Conservation (phyloP, 2,329 filamentous ascomycete genomes). For the Periglandula ipomoeae region DNA sequence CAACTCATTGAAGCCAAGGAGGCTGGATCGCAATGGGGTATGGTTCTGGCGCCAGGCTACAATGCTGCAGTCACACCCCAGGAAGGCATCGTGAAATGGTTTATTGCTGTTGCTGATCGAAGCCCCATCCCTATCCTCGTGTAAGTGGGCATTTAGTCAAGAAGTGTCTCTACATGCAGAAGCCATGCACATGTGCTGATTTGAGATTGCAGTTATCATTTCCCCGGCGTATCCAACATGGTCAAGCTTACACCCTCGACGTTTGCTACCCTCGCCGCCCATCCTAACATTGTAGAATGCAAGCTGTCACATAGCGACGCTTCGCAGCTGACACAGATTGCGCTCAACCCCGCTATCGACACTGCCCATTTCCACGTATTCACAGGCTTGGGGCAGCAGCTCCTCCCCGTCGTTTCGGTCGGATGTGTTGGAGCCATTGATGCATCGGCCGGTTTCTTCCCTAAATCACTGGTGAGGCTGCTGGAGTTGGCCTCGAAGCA, state of each 20-base stretch:
- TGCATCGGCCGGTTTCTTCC: slow-evolving; percentile 53
- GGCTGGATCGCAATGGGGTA: slow-evolving; percentile 50
- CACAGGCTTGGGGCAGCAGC: slow-evolving; percentile 57
- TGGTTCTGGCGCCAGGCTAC: slow-evolving; percentile 51
- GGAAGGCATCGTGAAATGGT: slow-evolving; percentile 49
- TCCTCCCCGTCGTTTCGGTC: slow-evolving; percentile 49
- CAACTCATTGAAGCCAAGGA: slow-evolving; percentile 45
- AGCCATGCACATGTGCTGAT: too few relatives aligned
- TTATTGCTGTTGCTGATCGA: slow-evolving; percentile 46
- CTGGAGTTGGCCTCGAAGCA: slow-evolving; percentile 35
- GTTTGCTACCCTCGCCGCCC: slow-evolving; percentile 45
- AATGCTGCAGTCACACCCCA: slow-evolving; percentile 46
- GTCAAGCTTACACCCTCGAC: slow-evolving; percentile 49
- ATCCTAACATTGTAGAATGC: slow-evolving; percentile 59
- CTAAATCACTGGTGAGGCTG: slow-evolving; percentile 49
- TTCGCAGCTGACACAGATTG: slow-evolving; percentile 54
- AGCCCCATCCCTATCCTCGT: slow-evolving; percentile 50
- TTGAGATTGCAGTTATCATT: slow-evolving; percentile 44
- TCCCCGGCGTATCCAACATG: slow-evolving; percentile 59
- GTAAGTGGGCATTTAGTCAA: slow-evolving; percentile 24
- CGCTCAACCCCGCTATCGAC: slow-evolving; percentile 49
- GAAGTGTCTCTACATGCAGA: neutral
- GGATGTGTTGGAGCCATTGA: slow-evolving; percentile 54
- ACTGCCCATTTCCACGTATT: slow-evolving; percentile 50
- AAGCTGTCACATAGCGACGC: slow-evolving; percentile 62